These are phyloP conservation scores for Pholiota conissans DNA, from an alignment of 768 basidiomycete species.

Conservation along the genomic window DNA sequence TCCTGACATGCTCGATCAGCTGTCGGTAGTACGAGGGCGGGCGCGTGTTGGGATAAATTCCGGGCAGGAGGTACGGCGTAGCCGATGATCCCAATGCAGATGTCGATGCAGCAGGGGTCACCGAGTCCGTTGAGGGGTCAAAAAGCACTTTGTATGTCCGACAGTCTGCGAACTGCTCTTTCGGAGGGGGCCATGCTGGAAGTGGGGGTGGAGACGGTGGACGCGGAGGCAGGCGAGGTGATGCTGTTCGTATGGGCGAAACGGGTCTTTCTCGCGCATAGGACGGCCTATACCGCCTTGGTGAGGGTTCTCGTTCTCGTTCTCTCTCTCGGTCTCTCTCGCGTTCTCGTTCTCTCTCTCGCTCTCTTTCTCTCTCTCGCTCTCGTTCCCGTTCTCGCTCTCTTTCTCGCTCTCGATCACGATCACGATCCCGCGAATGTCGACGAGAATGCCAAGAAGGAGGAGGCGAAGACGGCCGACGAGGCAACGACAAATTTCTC, in stretches of 20 bases:
- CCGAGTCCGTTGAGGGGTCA: conserved; percentile 56
- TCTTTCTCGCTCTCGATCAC: too few species aligned
- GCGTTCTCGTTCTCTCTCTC: too few species aligned
- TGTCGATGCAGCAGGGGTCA: conserved; percentile 14
- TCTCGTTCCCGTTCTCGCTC: conserved; percentile 17
- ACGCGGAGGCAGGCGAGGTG: conserved; percentile 13
- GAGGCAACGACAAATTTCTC: conserved; percentile 31
- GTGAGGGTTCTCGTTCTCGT: too few species aligned
- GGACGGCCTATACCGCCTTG: conserved; percentile 20
- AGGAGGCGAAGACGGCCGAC: conserved; percentile 30
- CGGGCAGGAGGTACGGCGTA: conserved; percentile 5
- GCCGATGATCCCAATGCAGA: not conserved
- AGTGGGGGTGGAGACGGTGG: conserved; percentile 24
- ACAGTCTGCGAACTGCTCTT: conserved; percentile 48
- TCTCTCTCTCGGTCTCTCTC: too few species aligned
- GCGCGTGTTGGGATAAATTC: conserved; percentile 13
- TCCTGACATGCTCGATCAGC: conserved; percentile 41
- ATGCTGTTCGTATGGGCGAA: conserved; percentile 13
- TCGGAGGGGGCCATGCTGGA: conserved; percentile 62
- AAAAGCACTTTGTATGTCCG: conserved; percentile 62
- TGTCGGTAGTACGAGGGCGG: conserved; percentile 32
- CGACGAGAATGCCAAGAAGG: conserved; percentile 8
- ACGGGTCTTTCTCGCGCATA: conserved; percentile 28
- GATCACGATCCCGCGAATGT: conserved; percentile 1
- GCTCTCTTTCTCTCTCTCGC: too few species aligned